A percentile compares a stretch with the other conserved stretches of the same genome.
Evolutionary conservation across 352 stramenopile genomes (phyloP).

Genomic region (Phytophthora sp.): DNA sequence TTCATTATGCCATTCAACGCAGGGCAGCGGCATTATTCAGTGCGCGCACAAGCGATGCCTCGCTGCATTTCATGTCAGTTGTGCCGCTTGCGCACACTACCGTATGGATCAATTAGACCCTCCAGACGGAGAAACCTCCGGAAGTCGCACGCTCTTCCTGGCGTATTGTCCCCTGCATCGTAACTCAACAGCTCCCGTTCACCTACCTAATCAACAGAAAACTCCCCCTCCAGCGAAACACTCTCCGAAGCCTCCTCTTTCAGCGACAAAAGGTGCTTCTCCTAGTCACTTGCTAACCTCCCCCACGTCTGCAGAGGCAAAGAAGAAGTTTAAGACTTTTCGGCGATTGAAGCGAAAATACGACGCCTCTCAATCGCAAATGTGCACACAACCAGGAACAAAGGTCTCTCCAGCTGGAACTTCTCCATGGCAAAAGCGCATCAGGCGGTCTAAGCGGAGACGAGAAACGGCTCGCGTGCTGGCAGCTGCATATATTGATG

Average conservation of each 20-base stretch:
- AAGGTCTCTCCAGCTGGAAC: conserved; percentile 11
- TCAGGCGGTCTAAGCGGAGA: conserved; percentile 59
- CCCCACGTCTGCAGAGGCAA: conserved; percentile 43
- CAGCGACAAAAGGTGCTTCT: conserved; percentile 29
- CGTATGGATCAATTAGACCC: conserved; percentile 59
- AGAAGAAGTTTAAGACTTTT: conserved; percentile 72
- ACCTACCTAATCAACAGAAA: conserved; percentile 9
- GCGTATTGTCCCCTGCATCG: conserved; percentile 72
- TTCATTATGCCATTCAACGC: conserved; percentile 69
- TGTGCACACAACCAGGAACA: conserved; percentile 21
- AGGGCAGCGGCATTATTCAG: conserved; percentile 72
- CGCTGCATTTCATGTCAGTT: conserved; percentile 83
- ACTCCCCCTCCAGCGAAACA: not conserved
- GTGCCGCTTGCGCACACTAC: conserved; percentile 64
- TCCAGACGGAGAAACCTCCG: conserved; percentile 39
- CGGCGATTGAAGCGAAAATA: conserved; percentile 78
- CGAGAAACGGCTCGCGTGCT: conserved; percentile 40
- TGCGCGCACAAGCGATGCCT: conserved; percentile 79
- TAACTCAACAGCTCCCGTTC: conserved; percentile 32
- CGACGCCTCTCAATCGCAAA: conserved; percentile 49
- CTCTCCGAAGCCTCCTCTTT: conserved; percentile 7
- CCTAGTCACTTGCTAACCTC: conserved; percentile 63
- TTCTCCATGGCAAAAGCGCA: conserved; percentile 67
- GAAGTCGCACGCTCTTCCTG: conserved; percentile 61
- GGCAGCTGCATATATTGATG: conserved; percentile 69